These are phyloP conservation scores for Neurospora hispaniola DNA, from an alignment of 495 filamentous ascomycete genomes.

Conservation along the genomic window DNA sequence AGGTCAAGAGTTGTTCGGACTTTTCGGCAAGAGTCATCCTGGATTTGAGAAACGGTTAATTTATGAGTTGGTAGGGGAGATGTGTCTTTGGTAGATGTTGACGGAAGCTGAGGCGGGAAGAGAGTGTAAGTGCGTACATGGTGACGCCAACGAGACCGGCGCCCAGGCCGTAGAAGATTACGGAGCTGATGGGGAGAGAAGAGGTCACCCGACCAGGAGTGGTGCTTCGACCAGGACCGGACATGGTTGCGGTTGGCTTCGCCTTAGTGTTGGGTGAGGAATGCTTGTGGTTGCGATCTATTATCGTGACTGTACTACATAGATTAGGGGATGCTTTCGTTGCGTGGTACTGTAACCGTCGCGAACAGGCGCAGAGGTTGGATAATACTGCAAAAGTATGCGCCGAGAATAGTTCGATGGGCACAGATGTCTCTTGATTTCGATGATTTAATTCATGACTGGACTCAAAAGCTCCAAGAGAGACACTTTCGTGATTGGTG, in stretches of 20 bases:
- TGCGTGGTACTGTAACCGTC: neutral
- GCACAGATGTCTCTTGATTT: neutral
- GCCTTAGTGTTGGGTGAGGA: neutral
- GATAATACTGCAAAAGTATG: neutral
- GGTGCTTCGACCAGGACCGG: neutral
- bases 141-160: constrained; percentile 10
- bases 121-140: neutral
- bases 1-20: constrained; percentile 6
- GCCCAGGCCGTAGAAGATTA: constrained; percentile 2
- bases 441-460: neutral
- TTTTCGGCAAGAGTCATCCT: constrained; percentile 9
- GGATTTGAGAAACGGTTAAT: neutral
- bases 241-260: neutral
- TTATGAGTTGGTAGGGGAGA: neutral
- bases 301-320: too few relatives aligned
- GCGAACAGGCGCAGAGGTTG: neutral
- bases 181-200: neutral
- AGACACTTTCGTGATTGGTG: neutral
- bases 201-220: neutral
- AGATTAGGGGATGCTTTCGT: too few relatives aligned
- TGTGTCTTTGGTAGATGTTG: neutral
- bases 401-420: neutral
- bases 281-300: neutral
- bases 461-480: neutral
- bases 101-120: neutral